A percentile compares a stretch with the other conserved stretches of the same genome.
phyloP scores from a whole-genome alignment of 768 basidiomycete genomes.

The Xanthoconium stramineum region DNA sequence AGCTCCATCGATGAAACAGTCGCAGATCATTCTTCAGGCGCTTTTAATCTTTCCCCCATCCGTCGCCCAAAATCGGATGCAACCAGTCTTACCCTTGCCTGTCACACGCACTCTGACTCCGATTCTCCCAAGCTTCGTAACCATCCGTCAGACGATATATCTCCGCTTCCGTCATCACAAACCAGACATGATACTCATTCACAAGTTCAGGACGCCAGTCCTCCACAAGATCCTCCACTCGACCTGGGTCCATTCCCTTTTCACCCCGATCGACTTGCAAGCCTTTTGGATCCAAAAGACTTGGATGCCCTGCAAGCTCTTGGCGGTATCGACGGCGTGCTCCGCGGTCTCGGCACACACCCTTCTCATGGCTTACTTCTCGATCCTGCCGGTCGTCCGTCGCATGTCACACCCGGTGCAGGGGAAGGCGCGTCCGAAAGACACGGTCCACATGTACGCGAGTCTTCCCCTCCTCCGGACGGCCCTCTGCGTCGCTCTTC shows the following conservation, averaged over 20 bases:
- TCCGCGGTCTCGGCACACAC: conserved; percentile 74
- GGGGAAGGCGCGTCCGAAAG: conserved; percentile 33
- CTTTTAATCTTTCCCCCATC: conserved; percentile 27
- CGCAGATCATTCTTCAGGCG: conserved; percentile 38
- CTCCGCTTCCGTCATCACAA: conserved; percentile 18
- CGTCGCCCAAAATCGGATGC: conserved; percentile 36
- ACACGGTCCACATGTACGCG: conserved; percentile 22
- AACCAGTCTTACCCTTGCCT: conserved; percentile 33
- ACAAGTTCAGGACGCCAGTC: conserved; percentile 12
- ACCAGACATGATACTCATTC: conserved; percentile 22
- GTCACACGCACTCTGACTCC: conserved; percentile 39
- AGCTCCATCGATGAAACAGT: conserved; percentile 45
- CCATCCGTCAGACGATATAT: conserved; percentile 3
- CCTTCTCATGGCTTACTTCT: conserved; percentile 41
- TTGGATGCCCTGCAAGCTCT: conserved; percentile 59
- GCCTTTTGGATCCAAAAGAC: conserved; percentile 87
- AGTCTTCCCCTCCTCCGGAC: background rate
- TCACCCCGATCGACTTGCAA: conserved; percentile 73
- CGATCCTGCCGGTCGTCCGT: conserved; percentile 1
- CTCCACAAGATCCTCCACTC: conserved; percentile 37
- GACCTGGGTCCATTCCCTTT: conserved; percentile 73
- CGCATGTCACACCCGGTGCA: conserved; percentile 24
- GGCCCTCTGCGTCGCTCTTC: conserved; percentile 13
- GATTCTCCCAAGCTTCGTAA: conserved; percentile 27
- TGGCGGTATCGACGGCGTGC: conserved; percentile 67